Evolutionary conservation across 2,329 filamentous ascomycete species (phyloP).

Genomic region (Paramyrothecium sp.): DNA sequence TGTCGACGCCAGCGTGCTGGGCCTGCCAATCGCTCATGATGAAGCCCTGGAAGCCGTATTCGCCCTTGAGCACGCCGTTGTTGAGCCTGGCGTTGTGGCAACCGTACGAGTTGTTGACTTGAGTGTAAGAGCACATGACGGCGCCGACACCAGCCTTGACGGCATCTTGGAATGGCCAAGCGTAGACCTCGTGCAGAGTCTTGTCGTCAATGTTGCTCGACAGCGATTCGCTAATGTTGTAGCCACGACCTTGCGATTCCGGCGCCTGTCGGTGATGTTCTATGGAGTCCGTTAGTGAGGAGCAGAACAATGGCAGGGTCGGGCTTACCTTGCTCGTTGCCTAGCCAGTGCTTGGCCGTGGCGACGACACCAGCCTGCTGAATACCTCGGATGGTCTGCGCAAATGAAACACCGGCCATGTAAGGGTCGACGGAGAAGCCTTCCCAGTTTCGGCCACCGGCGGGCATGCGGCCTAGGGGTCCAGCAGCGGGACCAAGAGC

Average conservation of each 20-base stretch:
- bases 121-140: conserved; percentile 71
- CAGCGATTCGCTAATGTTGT: conserved; percentile 58
- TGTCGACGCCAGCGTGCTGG: conserved; percentile 66
- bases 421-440: conserved; percentile 71
- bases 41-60: conserved; percentile 80
- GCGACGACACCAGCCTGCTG: conserved; percentile 81
- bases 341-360: conserved; percentile 75
- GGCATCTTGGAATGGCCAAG: conserved; percentile 77
- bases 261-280: conserved; percentile 70
- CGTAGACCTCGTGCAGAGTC: conserved; percentile 72
- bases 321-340: conserved; percentile 62
- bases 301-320: accelerated
- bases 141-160: conserved; percentile 64
- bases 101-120: conserved; percentile 75
- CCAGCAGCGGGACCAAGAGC: conserved; percentile 54
- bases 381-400: conserved; percentile 74
- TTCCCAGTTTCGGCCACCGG: conserved; percentile 62
- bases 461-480: conserved; percentile 44
- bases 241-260: conserved; percentile 53
- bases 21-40: conserved; percentile 81
- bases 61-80: conserved; percentile 75
- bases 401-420: conserved; percentile 69
- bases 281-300: conserved; percentile 12
- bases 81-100: conserved; percentile 78
- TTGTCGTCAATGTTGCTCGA: conserved; percentile 69